A percentile compares a stretch with the other conserved stretches of the same genome.
Conservation (phyloP, 108 stramenopile genomes). For the Skeletonema potamos region DNA sequence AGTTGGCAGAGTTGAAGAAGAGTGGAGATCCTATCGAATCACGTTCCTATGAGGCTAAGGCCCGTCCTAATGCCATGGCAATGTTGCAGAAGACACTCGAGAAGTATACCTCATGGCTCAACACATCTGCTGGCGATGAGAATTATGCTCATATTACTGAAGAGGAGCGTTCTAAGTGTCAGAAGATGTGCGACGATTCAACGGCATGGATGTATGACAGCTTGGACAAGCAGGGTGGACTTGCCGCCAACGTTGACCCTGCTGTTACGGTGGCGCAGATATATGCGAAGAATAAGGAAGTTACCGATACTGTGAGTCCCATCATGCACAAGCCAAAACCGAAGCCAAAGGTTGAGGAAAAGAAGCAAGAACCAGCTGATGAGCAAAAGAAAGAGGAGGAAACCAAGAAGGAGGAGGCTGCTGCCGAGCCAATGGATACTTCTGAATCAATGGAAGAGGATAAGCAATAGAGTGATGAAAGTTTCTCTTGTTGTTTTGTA, state of each 20-base stretch:
- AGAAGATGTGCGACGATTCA: conserved; percentile 67
- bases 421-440: conserved; percentile 69
- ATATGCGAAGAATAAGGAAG: conserved; percentile 64
- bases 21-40: conserved; percentile 88
- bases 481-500: background rate
- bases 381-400: conserved; percentile 53
- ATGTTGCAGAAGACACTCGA: conserved; percentile 80
- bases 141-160: conserved; percentile 90
- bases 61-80: conserved; percentile 73
- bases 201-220: conserved; percentile 92
- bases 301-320: conserved; percentile 71
- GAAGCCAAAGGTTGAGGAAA: conserved; percentile 67
- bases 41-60: conserved; percentile 74
- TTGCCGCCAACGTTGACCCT: conserved; percentile 75
- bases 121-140: conserved; percentile 71
- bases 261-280: conserved; percentile 77
- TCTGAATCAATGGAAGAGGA: conserved; percentile 51
- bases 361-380: conserved; percentile 47
- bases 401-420: conserved; percentile 41
- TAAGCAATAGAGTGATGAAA: background rate
- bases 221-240: conserved; percentile 87
- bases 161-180: conserved; percentile 81
- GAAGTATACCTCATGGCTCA: conserved; percentile 83
- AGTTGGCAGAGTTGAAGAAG: conserved; percentile 85
- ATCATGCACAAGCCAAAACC: conserved; percentile 95